phyloP scores from a whole-genome alignment of 441 rosid species.

The Aleurites moluccanus region DNA sequence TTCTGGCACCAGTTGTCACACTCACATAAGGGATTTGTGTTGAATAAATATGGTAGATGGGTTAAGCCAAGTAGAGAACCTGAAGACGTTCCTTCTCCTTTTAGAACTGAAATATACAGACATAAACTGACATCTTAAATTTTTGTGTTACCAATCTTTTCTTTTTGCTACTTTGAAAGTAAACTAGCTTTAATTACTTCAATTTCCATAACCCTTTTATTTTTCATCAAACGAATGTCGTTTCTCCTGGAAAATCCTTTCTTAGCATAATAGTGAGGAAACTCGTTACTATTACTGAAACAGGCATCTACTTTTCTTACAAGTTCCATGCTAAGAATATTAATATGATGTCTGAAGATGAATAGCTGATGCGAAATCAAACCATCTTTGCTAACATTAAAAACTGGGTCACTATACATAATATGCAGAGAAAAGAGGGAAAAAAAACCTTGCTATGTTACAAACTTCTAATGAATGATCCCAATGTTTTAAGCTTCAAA shows the following conservation, averaged over 20 bases:
- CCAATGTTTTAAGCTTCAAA: conserved; percentile 3
- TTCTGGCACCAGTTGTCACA: conserved; percentile 60
- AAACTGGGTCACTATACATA: not conserved
- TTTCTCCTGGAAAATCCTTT: too few relatives aligned
- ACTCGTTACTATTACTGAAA: too few relatives aligned
- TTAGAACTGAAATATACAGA: conserved; percentile 16
- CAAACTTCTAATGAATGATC: not conserved
- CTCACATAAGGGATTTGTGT: conserved; percentile 66
- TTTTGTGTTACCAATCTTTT: not conserved
- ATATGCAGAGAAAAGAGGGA: not conserved
- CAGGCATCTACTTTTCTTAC: too few relatives aligned
- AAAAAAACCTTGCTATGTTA: not conserved
- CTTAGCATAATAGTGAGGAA: too few relatives aligned
- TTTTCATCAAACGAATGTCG: too few relatives aligned
- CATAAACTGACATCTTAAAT: not conserved
- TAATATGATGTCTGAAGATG: too few relatives aligned
- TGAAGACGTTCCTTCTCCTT: conserved; percentile 61
- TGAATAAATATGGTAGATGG: conserved; percentile 63
- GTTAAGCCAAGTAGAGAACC: conserved; percentile 46
- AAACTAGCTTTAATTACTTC: too few relatives aligned
- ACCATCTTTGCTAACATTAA: not conserved
- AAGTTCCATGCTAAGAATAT: too few relatives aligned
- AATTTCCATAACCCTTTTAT: too few relatives aligned
- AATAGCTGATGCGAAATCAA: not conserved
- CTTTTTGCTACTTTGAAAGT: not conserved